These are phyloP conservation scores for Hemileia vastatrix DNA, from an alignment of 1,284 basidiomycete species.

Conservation along the genomic window DNA sequence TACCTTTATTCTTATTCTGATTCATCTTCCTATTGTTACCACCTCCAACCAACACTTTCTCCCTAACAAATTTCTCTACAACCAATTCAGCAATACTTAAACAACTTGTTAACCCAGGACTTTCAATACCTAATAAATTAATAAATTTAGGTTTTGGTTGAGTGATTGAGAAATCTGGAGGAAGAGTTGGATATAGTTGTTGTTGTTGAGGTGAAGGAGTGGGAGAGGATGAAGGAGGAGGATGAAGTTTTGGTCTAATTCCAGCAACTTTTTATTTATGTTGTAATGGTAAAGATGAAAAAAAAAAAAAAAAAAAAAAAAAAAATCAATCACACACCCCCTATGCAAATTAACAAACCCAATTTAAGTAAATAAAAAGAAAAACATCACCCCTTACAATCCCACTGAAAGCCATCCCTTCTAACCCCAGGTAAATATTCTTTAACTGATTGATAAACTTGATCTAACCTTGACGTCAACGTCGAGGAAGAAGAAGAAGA, in stretches of 20 bases:
- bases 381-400: constrained; percentile 14
- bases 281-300: too few relatives aligned
- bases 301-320: background rate
- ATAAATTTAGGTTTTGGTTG: constrained; percentile 53
- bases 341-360: background rate
- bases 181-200: too few relatives aligned
- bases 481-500: too few relatives aligned
- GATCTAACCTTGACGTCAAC: constrained; percentile 6
- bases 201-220: too few relatives aligned
- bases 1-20: too few relatives aligned
- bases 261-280: too few relatives aligned
- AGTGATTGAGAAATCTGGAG: too few relatives aligned
- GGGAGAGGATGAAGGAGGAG: too few relatives aligned
- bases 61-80: constrained; percentile 46
- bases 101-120: constrained; percentile 50
- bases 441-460: constrained; percentile 7
- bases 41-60: constrained; percentile 46
- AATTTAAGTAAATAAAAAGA: background rate
- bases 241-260: too few relatives aligned
- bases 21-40: too few relatives aligned
- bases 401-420: constrained; percentile 7
- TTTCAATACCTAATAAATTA: constrained; percentile 55
- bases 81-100: constrained; percentile 51
- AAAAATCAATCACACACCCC: background rate
- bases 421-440: constrained; percentile 11